Conservation (phyloP, 345 rosid species). For the Euclidium syriacum region DNA sequence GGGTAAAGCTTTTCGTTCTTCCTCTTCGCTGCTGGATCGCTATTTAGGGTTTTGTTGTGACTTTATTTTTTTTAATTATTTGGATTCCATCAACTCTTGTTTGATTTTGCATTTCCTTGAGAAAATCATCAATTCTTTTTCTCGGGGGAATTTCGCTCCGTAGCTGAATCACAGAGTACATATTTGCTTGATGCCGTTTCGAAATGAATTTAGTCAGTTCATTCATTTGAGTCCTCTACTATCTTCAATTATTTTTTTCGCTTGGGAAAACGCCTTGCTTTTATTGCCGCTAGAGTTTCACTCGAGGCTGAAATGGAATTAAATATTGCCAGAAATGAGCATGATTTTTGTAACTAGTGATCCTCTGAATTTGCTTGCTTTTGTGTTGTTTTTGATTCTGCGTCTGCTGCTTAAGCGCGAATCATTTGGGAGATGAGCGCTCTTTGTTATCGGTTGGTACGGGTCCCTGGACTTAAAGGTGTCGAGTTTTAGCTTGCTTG, state of each 20-base stretch:
- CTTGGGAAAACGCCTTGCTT: background rate
- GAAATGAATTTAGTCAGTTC: background rate
- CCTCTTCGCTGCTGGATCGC: constrained; percentile 1
- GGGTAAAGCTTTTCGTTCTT: background rate
- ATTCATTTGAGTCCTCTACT: no score
- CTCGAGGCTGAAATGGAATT: background rate
- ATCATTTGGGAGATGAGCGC: background rate
- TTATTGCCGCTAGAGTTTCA: background rate
- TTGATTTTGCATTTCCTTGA: background rate
- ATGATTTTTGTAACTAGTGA: background rate
- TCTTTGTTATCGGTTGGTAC: background rate
- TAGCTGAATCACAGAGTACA: background rate
- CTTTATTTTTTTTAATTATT: background rate
- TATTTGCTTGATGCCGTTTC: no score
- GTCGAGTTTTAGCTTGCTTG: no score
- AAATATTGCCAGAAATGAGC: background rate
- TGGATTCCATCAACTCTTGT: background rate
- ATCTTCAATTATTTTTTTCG: background rate
- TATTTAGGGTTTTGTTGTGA: constrained; percentile 6
- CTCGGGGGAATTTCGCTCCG: background rate
- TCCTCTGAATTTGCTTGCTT: no score
- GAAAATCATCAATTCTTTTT: background rate
- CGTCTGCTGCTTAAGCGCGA: background rate
- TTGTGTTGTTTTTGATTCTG: background rate
- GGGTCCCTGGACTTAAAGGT: no score